These are phyloP conservation scores for Somion occarium DNA, from an alignment of 1,284 basidiomycete genomes.

Conservation along the genomic window DNA sequence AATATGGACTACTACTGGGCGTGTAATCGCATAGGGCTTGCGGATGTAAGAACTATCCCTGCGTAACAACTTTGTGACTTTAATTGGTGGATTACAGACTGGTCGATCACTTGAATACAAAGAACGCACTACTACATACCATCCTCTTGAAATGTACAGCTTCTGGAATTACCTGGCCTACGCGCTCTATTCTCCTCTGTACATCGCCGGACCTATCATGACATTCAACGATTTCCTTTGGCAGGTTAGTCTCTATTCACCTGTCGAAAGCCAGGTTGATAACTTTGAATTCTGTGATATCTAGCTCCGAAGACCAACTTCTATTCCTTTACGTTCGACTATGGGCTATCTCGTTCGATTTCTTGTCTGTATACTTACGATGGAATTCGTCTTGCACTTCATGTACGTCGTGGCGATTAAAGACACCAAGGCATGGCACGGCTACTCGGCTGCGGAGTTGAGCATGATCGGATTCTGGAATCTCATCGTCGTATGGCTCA, in stretches of 20 bases:
- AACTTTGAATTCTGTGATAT: background rate
- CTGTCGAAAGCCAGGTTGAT: constrained; percentile 1
- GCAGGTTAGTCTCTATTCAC: constrained; percentile 56
- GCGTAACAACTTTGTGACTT: background rate
- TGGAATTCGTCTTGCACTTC: constrained; percentile 91
- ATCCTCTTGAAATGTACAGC: constrained; percentile 46
- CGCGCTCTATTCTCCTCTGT: constrained; percentile 86
- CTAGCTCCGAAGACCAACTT: constrained; percentile 51
- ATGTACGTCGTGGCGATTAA: constrained; percentile 99
- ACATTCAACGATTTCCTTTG: constrained; percentile 94
- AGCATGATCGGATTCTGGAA: constrained; percentile 98
- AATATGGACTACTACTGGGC: constrained; percentile 92
- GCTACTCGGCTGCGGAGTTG: constrained; percentile 75
- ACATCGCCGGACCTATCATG: constrained; percentile 95
- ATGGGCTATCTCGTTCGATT: constrained; percentile 72
- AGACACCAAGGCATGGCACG: constrained; percentile 74
- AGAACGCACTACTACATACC: constrained; percentile 46
- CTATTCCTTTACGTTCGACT: constrained; percentile 33
- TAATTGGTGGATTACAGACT: constrained; percentile 21
- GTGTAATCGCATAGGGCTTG: constrained; percentile 31
- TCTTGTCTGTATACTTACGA: constrained; percentile 67
- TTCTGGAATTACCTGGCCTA: constrained; percentile 69
- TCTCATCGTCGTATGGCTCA: constrained; percentile 93
- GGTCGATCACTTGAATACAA: constrained; percentile 43
- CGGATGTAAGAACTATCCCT: constrained; percentile 36